Conservation (phyloP, 2,329 filamentous ascomycete genomes). For the Monosporascus cannonballus region DNA sequence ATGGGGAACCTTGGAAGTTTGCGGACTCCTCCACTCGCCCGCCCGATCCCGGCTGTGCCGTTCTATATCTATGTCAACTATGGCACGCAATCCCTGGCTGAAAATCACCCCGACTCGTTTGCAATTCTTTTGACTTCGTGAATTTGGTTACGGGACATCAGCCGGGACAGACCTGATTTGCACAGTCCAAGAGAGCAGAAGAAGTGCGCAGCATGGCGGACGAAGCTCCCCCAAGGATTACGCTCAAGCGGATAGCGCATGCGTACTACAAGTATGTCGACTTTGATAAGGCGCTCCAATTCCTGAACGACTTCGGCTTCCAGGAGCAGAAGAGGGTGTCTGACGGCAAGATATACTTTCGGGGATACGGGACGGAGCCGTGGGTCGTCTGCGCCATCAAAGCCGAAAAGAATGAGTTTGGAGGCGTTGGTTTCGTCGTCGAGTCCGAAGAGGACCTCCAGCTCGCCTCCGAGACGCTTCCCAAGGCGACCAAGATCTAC, state of each 20-base stretch:
- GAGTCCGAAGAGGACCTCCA: conserved; percentile 49
- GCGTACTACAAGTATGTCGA: conserved; percentile 43
- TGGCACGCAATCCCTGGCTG: conserved; percentile 1
- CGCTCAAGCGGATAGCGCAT: conserved; percentile 30
- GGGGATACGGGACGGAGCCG: conserved; percentile 55
- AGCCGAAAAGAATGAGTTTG: conserved; percentile 43
- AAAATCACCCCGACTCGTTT: not conserved
- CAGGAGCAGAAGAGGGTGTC: conserved; percentile 27
- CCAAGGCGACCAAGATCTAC: conserved; percentile 40
- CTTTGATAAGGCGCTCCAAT: conserved; percentile 33
- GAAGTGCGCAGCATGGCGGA: conserved; percentile 15
- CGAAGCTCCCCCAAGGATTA: conserved; percentile 19
- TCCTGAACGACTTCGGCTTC: conserved; percentile 45
- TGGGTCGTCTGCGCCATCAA: conserved; percentile 51
- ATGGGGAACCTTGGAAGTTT: not conserved
- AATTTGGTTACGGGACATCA: no score
- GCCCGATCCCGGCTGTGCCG: conserved; percentile 12
- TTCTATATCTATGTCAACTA: conserved; percentile 2
- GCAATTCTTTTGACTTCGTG: not conserved
- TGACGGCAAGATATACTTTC: conserved; percentile 47
- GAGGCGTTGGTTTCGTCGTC: conserved; percentile 53
- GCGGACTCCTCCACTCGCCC: conserved; percentile 23
- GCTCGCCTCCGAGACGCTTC: conserved; percentile 39
- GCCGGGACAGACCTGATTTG: not conserved
- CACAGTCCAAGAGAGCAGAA: not conserved